These are phyloP conservation scores for Flaveria robusta DNA, from an alignment of 129 eudicot species.

Conservation along the genomic window DNA sequence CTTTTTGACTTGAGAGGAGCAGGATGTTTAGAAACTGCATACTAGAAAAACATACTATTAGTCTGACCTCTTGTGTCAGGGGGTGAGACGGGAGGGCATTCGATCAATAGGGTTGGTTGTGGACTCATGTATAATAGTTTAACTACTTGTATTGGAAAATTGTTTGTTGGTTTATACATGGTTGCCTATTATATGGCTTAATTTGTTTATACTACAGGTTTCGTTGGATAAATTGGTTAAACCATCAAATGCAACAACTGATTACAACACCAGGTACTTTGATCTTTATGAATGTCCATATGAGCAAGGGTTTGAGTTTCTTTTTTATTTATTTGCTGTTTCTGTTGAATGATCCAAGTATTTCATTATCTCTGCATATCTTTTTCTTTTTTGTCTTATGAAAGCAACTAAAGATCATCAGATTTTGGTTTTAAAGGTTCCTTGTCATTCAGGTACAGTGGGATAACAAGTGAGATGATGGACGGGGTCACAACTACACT, in stretches of 20 bases:
- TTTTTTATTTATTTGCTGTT: neutral
- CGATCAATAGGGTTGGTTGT: too few species aligned
- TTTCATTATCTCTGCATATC: neutral
- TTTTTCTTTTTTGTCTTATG: neutral
- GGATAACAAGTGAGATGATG: conserved; percentile 89
- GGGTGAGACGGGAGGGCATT: too few species aligned
- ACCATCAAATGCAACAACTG: conserved; percentile 76
- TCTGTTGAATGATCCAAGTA: neutral
- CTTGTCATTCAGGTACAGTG: conserved; percentile 71
- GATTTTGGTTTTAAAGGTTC: conserved; percentile 3
- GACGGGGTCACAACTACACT: conserved; percentile 86
- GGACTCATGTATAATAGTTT: too few species aligned
- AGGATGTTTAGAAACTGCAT: too few species aligned
- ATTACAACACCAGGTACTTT: conserved; percentile 91
- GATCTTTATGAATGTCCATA: conserved; percentile 13
- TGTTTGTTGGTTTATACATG: too few species aligned
- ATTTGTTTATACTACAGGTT: conserved; percentile 57
- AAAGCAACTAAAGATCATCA: neutral
- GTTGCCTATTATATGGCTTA: too few species aligned
- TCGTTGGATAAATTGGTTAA: conserved; percentile 92
- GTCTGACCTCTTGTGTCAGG: too few species aligned
- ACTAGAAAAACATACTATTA: too few species aligned
- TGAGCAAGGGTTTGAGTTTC: neutral
- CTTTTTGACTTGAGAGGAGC: too few species aligned
- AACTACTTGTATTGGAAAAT: too few species aligned